Evolutionary conservation across 2,329 filamentous ascomycete species (phyloP).

Genomic region (Hymenoscyphus infarciens): DNA sequence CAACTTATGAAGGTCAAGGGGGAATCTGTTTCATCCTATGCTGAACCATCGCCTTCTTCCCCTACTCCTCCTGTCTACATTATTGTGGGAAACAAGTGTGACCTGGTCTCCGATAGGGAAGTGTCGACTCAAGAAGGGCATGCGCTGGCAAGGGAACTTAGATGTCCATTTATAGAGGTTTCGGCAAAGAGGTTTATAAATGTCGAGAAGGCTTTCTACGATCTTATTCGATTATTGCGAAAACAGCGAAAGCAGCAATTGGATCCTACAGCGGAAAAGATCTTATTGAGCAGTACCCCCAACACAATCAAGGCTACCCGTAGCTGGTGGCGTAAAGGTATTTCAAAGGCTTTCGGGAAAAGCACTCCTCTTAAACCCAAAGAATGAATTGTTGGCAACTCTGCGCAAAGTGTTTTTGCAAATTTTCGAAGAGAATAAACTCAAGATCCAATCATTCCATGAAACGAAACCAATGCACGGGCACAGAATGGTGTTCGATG

Average conservation of each 20-base stretch:
- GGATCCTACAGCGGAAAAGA: neutral
- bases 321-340: slow-evolving; percentile 1
- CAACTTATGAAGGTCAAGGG: slow-evolving; percentile 4
- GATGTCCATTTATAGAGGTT: slow-evolving; percentile 91
- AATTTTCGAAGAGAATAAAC: slow-evolving; percentile 7
- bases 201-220: slow-evolving; percentile 93
- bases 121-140: slow-evolving; percentile 92
- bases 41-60: neutral
- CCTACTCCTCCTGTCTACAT: slow-evolving; percentile 1
- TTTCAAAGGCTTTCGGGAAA: slow-evolving; percentile 1
- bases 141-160: slow-evolving; percentile 79
- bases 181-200: slow-evolving; percentile 96
- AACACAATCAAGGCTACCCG: neutral
- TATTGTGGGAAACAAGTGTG: slow-evolving; percentile 92
- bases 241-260: slow-evolving; percentile 53
- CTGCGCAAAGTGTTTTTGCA: slow-evolving; percentile 6
- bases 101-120: slow-evolving; percentile 86
- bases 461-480: slow-evolving; percentile 6
- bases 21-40: neutral
- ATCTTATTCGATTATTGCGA: slow-evolving; percentile 82
- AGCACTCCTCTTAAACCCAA: neutral
- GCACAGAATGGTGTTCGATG: neutral
- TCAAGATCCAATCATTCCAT: slow-evolving; percentile 8
- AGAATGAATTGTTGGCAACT: slow-evolving; percentile 3
- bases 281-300: neutral